Evolutionary conservation across 1,139 yeast species (phyloP), one percentile per base, ranked within the genome.

Genomic region (Trichomonascaceae sp.): DNA sequence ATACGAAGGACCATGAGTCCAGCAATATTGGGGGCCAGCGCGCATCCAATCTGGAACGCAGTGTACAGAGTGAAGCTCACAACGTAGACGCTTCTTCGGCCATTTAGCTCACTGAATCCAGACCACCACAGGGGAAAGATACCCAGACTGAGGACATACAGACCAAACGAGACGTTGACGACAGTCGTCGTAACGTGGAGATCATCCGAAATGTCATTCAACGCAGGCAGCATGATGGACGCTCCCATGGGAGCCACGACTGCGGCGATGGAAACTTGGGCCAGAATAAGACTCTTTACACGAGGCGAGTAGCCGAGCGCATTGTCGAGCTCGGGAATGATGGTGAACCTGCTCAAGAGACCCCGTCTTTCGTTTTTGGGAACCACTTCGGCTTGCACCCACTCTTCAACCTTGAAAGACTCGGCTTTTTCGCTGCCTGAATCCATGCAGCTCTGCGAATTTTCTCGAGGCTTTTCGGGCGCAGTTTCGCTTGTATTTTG

Each of bases 221-320:
- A 70, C 0, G 92, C 92, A 0, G 95, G 94, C 34, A 80, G 67
- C 53, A 82, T 65, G 39, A 84, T 79, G 1, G 89, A 76, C 1
- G 93, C 77, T n/a, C 93, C 93, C 87, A 84, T 78, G 6, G 95
- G 94, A 0, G 93, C 94, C 33, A 80, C 68, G 51, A 78, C 62
- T 2, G 87, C 81, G 4, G 89, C 85, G 40, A 71, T 61, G 0
- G 92, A 87, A 28, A 81, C 71, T 18, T 79, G 60, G 23, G 69
- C 57, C 2, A 80, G 79, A 34, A 82, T 64, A n/a, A 65, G 36
- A 37, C 57, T 50, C 48, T 82, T 79, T 38, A 65, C 51, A 1
- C 42, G 34, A 1, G 43, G 36, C 2, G 82, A 74, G 45, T 77
- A 74, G 17, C 70, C 71, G 37, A 84, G 59, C 1, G 94, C 78